Evolutionary conservation across 2,329 filamentous ascomycete species (phyloP).

Genomic region (Neofusicoccum cordaticola): DNA sequence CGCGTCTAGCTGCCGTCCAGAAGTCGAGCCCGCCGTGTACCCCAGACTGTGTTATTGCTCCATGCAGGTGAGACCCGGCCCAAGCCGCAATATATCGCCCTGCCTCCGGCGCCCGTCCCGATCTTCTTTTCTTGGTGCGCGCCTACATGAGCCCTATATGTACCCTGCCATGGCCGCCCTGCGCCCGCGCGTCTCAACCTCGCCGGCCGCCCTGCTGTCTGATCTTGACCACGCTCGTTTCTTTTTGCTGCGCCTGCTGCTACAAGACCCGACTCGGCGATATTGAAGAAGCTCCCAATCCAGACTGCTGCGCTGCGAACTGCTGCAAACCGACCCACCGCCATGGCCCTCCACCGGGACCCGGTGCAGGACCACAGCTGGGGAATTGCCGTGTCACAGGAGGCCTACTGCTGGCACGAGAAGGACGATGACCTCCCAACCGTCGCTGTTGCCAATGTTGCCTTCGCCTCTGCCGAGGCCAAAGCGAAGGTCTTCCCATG

Average conservation of each 20-base stretch:
- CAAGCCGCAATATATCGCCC: neutral
- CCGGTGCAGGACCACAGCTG: slow-evolving; percentile 5
- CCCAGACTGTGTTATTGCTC: neutral
- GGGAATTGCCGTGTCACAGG: neutral
- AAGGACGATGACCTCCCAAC: slow-evolving; percentile 1
- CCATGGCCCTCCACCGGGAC: neutral
- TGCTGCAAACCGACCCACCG: neutral
- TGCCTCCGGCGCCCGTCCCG: neutral
- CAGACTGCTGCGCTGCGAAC: neutral
- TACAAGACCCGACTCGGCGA: neutral
- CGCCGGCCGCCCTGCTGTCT: neutral
- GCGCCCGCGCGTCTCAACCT: neutral
- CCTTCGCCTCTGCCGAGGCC: slow-evolving; percentile 44
- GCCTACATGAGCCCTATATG: neutral
- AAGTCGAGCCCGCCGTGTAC: too few species aligned
- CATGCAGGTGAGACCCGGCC: neutral
- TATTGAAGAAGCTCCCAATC: neutral
- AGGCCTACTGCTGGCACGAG: slow-evolving; percentile 10
- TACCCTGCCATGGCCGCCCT: neutral
- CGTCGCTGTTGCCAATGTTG: slow-evolving; percentile 29
- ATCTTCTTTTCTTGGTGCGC: neutral
- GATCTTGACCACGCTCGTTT: neutral
- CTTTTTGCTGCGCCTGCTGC: neutral
- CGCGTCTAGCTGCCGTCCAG: neutral
- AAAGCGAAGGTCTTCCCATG: slow-evolving; percentile 43